Base-by-base conservation (phyloP, 768 basidiomycete genomes). In the Amanita rimosa region DNA sequence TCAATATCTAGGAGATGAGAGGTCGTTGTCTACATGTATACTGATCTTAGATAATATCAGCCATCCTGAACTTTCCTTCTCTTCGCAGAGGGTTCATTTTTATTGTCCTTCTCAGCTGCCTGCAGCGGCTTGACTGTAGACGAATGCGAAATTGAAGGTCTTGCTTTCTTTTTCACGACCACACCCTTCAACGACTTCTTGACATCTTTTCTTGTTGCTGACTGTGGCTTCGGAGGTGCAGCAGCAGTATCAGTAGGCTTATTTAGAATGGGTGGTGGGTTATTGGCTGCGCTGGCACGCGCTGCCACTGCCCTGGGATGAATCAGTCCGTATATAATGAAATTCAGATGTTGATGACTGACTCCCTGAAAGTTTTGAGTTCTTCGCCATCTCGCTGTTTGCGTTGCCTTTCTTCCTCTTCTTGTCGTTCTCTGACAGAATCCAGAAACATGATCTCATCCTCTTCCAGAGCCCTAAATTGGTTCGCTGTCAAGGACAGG, bases 381-480 rank as follows among this genome's bases (percentile, higher is more conserved):
- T 92, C 86, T 58, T 85, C 83, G 4, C 83, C 85, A 48, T 92
- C 89, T 56, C 75, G 72, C 60, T 81, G 71, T 57, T 79, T 83
- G 46, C 85, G 80, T 48, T 79, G 70, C 13, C 79, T 77, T 60
- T 92, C 89, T 64, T 88, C 86, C 53, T 76, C 75, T 53, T 80
- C 74, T 60, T 86, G 79, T 44, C 78, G 78, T 61, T 89, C 83
- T 52, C 83, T 72, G 52, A 92, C 70, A 14, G 85, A 85, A 59
- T 91, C 89, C 26, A 92, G 75, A 59, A 92, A 92, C 72, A 85
- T 80, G 53, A 92, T 83, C 59, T 92, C 89, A 65, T 92, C 89
- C 62, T 91, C 89, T 59, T 92, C 89, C 33, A 92, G 68, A 3
- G 89, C 85, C 48, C 89, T 83, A 57, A 91, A 92, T 59, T 92